Percentiles rank a stretch among this genome's conserved stretches.
Conservation (phyloP, 495 filamentous ascomycete species). For the Immersiella caudata region DNA sequence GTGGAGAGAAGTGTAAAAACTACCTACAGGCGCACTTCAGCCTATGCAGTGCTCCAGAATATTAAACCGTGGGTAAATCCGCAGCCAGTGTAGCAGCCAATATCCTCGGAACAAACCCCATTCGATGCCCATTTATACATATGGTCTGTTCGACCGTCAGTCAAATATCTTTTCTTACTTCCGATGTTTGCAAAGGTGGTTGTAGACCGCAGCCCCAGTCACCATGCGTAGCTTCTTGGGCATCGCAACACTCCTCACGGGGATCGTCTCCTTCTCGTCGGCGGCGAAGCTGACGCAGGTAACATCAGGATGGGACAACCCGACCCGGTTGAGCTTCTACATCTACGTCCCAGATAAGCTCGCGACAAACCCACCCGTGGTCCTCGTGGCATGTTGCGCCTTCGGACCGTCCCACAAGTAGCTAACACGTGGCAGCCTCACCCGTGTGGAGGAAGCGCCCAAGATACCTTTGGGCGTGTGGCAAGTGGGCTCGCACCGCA, state of each 20-base stretch:
- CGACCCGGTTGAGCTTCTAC: constrained; percentile 54
- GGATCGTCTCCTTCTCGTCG: not conserved
- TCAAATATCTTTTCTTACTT: not conserved
- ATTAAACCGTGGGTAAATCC: not conserved
- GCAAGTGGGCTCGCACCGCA: constrained; percentile 7
- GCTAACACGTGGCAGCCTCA: constrained; percentile 26
- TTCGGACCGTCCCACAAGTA: constrained; percentile 19
- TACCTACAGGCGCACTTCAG: not conserved
- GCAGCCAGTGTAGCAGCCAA: not conserved
- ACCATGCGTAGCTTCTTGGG: not conserved
- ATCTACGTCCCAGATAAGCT: constrained; percentile 58
- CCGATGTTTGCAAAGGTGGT: no score
- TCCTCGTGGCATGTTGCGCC: constrained; percentile 49
- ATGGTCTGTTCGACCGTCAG: not conserved
- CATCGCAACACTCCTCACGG: not conserved
- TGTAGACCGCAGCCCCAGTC: not conserved
- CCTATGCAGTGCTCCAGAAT: not conserved
- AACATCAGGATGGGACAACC: constrained; percentile 29
- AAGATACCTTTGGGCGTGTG: constrained; percentile 18
- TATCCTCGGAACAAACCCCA: not conserved
- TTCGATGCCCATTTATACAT: not conserved
- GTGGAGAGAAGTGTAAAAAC: constrained; percentile 9
- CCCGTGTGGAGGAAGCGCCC: constrained; percentile 24
- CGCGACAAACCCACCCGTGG: constrained; percentile 51
- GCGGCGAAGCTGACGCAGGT: constrained; percentile 20